Percentiles rank a stretch among this genome's conserved stretches.
Conservation (phyloP, 805 yeast genomes). For the Yarrowia yakushimensis region DNA sequence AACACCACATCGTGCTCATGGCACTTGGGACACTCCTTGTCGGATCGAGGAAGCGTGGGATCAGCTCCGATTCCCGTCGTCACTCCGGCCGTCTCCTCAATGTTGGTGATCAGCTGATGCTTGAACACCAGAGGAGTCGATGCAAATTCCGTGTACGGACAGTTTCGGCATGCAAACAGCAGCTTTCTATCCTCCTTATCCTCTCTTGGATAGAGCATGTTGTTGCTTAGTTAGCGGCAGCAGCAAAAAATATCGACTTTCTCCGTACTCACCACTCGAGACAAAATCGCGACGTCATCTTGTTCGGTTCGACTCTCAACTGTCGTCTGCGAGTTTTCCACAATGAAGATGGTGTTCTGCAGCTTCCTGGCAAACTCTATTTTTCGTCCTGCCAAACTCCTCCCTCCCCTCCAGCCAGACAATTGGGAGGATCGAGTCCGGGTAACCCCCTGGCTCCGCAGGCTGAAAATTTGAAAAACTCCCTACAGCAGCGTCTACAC, state of each 20-base stretch:
- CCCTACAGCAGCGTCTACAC: constrained; percentile 4
- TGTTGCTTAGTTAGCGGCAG: constrained; percentile 58
- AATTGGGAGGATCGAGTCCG: constrained; percentile 5
- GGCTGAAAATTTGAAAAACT: constrained; percentile 19
- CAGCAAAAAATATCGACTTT: no score
- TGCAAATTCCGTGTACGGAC: constrained; percentile 89
- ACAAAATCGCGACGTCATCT: constrained; percentile 81
- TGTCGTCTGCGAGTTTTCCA: constrained; percentile 4
- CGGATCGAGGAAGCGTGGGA: constrained; percentile 96
- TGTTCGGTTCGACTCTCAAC: not conserved
- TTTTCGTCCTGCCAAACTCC: not conserved
- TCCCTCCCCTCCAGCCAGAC: not conserved
- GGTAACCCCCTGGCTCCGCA: constrained; percentile 10
- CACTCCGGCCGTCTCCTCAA: constrained; percentile 94
- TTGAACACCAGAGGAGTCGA: constrained; percentile 80
- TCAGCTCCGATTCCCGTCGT: constrained; percentile 93
- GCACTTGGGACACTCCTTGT: constrained; percentile 89
- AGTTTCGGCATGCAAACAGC: constrained; percentile 89
- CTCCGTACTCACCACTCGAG: constrained; percentile 59
- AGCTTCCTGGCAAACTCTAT: not conserved
- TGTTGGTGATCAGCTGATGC: constrained; percentile 86
- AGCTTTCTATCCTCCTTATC: constrained; percentile 74
- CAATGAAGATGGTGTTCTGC: constrained; percentile 22
- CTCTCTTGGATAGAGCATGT: constrained; percentile 96
- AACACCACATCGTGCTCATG: constrained; percentile 87